A percentile compares a stretch with the other conserved stretches of the same genome.
These are phyloP conservation scores for Colletotrichum lini DNA, from an alignment of 2,329 filamentous ascomycete species.

Conservation along the genomic window DNA sequence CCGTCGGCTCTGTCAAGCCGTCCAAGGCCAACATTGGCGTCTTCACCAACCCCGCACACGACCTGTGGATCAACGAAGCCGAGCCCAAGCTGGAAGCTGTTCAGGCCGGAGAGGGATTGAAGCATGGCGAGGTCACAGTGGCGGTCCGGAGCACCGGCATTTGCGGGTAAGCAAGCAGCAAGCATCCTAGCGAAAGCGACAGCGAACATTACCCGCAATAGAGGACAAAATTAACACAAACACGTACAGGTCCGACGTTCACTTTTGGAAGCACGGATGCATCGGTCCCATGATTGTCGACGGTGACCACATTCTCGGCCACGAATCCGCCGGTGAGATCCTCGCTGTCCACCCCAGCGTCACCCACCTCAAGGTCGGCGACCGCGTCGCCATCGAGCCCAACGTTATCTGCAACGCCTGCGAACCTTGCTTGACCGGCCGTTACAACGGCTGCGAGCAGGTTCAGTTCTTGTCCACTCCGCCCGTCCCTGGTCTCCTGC, in stretches of 20 bases:
- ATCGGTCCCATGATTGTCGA: constrained; percentile 97
- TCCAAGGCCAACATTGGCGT: constrained; percentile 93
- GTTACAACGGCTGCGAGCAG: constrained; percentile 93
- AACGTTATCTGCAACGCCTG: constrained; percentile 93
- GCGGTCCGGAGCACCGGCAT: constrained; percentile 96
- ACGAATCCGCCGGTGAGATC: constrained; percentile 90
- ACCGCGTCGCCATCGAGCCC: constrained; percentile 94
- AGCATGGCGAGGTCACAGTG: constrained; percentile 87
- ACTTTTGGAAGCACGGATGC: constrained; percentile 97
- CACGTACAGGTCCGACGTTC: constrained; percentile 82
- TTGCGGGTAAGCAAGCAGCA: constrained; percentile 83
- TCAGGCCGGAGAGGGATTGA: constrained; percentile 75
- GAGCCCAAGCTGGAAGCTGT: constrained; percentile 83
- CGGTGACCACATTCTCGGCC: constrained; percentile 91
- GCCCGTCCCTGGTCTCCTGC: constrained; percentile 86
- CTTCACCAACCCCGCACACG: constrained; percentile 93
- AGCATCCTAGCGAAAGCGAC: constrained; percentile 39
- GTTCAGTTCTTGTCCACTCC: constrained; percentile 93
- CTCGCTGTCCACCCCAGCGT: constrained; percentile 88
- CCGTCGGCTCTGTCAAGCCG: constrained; percentile 54
- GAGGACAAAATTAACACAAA: constrained; percentile 39
- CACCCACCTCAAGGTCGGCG: constrained; percentile 82
- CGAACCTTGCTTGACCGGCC: constrained; percentile 90
- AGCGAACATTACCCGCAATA: not conserved
- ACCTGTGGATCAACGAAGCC: constrained; percentile 89